phyloP scores from a whole-genome alignment of 2,329 filamentous ascomycete species.

The Claviceps humidiphila region DNA sequence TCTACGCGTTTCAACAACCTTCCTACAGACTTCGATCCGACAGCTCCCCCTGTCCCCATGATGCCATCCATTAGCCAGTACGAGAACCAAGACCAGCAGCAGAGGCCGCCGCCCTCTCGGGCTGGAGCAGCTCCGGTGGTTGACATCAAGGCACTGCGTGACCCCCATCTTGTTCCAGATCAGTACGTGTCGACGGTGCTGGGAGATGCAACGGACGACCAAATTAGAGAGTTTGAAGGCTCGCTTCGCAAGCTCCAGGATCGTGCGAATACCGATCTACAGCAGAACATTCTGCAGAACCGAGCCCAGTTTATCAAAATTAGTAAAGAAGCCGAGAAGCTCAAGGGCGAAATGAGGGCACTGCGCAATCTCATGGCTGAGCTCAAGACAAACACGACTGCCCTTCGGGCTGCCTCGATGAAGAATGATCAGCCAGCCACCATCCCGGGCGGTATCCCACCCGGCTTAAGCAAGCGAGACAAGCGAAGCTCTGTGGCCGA shows the following conservation, averaged over 20 bases:
- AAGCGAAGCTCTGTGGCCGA: conserved; percentile 82
- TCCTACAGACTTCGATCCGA: conserved; percentile 54
- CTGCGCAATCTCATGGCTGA: conserved; percentile 86
- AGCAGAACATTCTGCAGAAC: conserved; percentile 94
- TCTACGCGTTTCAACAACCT: conserved; percentile 80
- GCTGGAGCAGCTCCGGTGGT: conserved; percentile 49
- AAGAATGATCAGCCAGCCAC: conserved; percentile 34
- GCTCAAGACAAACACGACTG: conserved; percentile 64
- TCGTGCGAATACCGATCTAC: conserved; percentile 69
- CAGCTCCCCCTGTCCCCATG: conserved; percentile 59
- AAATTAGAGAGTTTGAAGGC: conserved; percentile 71
- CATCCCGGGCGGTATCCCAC: conserved; percentile 36
- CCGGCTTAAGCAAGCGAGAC: conserved; percentile 52
- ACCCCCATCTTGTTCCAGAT: conserved; percentile 67
- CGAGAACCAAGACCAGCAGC: conserved; percentile 33
- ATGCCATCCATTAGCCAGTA: conserved; percentile 49
- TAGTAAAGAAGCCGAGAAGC: conserved; percentile 95
- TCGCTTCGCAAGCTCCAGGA: conserved; percentile 64
- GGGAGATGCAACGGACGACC: conserved; percentile 73
- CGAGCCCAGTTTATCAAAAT: conserved; percentile 98
- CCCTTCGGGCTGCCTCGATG: conserved; percentile 46
- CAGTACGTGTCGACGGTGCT: conserved; percentile 64
- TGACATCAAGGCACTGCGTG: conserved; percentile 64
- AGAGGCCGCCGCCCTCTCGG: conserved; percentile 37
- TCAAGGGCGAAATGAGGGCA: conserved; percentile 90